These are phyloP conservation scores for Apiospora rasikravindrae DNA, from an alignment of 2,329 filamentous ascomycete species.

Conservation along the genomic window DNA sequence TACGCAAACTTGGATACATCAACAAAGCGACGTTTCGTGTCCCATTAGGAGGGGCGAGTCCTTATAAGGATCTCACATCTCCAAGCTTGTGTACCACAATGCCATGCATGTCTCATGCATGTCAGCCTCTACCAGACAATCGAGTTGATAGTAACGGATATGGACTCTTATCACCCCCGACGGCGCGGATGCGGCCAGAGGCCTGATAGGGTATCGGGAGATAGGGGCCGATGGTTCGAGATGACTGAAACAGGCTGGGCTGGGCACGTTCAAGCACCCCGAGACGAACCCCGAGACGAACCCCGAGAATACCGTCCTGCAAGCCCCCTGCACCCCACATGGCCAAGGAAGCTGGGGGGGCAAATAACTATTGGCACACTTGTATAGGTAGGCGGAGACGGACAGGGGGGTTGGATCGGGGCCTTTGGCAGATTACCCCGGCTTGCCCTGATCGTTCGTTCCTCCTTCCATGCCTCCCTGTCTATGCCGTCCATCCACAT, in stretches of 20 bases:
- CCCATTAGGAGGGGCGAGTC: not conserved
- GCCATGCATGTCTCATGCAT: not conserved
- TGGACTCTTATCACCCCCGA: not conserved
- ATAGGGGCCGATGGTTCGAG: not conserved
- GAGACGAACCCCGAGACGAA: not conserved
- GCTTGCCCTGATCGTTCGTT: not conserved
- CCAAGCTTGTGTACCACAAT: not conserved
- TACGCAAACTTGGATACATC: not conserved
- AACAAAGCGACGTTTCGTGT: not conserved
- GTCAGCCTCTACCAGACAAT: not conserved
- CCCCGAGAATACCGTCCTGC: not conserved
- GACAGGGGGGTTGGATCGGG: not conserved
- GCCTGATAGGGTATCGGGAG: not conserved
- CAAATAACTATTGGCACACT: not conserved
- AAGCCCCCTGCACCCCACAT: not conserved
- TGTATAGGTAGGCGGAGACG: not conserved
- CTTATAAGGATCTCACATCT: not conserved
- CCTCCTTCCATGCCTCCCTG: not conserved
- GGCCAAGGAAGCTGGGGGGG: not conserved
- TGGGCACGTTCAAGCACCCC: not conserved
- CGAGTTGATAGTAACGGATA: not conserved
- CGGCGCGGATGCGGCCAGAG: not conserved
- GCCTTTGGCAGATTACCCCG: slow-evolving; percentile 1
- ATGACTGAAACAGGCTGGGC: not conserved
- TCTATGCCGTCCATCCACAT: not conserved